phyloP scores from a whole-genome alignment of 2,329 filamentous ascomycete genomes.

The Nannizziopsis arthrosporioides region DNA sequence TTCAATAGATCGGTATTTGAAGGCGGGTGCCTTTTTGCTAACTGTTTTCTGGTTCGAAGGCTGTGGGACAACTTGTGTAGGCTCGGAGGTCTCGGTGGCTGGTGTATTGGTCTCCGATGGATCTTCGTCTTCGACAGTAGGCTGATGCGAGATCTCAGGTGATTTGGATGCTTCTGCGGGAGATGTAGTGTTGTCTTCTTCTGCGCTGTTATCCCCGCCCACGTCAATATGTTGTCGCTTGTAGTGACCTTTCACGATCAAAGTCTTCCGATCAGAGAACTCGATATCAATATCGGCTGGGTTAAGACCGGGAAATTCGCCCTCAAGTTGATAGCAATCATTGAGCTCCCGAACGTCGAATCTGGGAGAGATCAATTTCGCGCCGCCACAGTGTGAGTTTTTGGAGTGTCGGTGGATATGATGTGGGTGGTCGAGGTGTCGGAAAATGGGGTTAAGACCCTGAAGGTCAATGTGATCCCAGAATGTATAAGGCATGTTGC shows the following conservation, averaged over 20 bases:
- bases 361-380: constrained; percentile 22
- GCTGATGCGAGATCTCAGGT: constrained; percentile 28
- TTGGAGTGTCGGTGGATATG: constrained; percentile 20
- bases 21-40: constrained; percentile 15
- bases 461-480: too few species aligned
- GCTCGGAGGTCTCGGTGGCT: constrained; percentile 11
- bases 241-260: constrained; percentile 33
- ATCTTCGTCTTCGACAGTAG: constrained; percentile 43
- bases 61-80: constrained; percentile 22
- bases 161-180: constrained; percentile 16
- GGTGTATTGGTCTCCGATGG: constrained; percentile 13
- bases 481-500: constrained; percentile 13
- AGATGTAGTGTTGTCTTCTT: constrained; percentile 12
- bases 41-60: constrained; percentile 13
- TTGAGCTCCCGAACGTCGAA: constrained; percentile 37
- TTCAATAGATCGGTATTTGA: constrained; percentile 46
- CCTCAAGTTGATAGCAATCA: constrained; percentile 34
- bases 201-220: constrained; percentile 14
- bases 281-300: constrained; percentile 37
- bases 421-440: constrained; percentile 34
- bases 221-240: constrained; percentile 25
- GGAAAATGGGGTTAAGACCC: constrained; percentile 34
- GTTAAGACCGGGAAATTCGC: constrained; percentile 35
- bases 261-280: constrained; percentile 36
- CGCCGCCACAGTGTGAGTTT: too few species aligned